Evolutionary conservation across 1,284 basidiomycete genomes (phyloP), one percentile per base, ranked within the genome.

Genomic region (Cystobasidiaceae sp.): DNA sequence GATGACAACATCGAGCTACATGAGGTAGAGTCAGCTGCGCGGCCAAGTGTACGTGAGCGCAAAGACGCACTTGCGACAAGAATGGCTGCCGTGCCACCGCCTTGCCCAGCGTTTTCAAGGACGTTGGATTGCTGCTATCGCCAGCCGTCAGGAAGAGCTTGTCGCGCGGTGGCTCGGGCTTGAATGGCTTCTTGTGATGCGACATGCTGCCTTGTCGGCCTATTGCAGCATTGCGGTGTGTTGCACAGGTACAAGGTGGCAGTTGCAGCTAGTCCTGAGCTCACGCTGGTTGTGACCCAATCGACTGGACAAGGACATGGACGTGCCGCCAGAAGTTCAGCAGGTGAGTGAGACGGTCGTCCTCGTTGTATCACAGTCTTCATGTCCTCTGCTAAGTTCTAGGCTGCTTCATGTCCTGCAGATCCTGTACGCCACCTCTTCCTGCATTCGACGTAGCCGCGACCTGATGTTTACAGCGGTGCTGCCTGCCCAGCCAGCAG

Each of bases 141-240:
- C 52, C 61, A 34, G 39, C 19, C 15, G 23, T 13, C 41, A 64
- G 21, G 61, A 45, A 56, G 19, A 64, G 39, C 43, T 56, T 64
- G 41, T 64, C 52, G 32, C 9, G 2, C 8, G 61, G 61, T 21
- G 52, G 43, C 6, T 27, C 19, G 8, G 61, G 51, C 61, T 64
- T 52, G 7, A 64, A 43, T 17, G 61, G 61, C 33, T 64, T 64
- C 51, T 46, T 46, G 52, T 64, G 61, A 19, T 64, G 61, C 17
- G 51, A 55, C 61, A 64, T 57, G 32, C 37, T 54, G 7, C 48
- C 28, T 9, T 3, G 8, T 2, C 17, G 21, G n/a, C n/a, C n/a
- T n/a, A n/a, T n/a, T n/a, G n/a, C n/a, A n/a, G n/a, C n/a, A n/a
- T n/a, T n/a, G n/a, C n/a, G n/a, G n/a, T n/a, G n/a, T n/a, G n/a